Conservation (phyloP, 1,139 yeast genomes). For the Casaregolazyma suthepensis region DNA sequence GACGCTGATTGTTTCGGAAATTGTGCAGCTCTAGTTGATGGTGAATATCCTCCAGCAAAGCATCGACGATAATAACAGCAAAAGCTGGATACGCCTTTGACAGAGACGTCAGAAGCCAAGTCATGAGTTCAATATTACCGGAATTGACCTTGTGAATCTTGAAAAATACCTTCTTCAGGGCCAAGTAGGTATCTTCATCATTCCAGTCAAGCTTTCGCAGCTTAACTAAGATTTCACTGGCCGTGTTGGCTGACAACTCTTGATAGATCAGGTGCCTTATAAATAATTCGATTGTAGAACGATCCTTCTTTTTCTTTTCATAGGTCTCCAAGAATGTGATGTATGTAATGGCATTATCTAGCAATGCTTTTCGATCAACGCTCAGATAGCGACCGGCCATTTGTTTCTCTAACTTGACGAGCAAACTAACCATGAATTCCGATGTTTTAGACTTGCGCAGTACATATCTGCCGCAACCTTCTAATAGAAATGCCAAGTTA, state of each 20-base stretch:
- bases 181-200: constrained; percentile 37
- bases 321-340: constrained; percentile 51
- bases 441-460: constrained; percentile 56
- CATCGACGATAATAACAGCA: constrained; percentile 50
- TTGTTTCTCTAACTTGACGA: constrained; percentile 49
- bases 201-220: constrained; percentile 46
- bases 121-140: constrained; percentile 48
- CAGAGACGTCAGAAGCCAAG: constrained; percentile 42
- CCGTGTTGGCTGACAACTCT: constrained; percentile 42
- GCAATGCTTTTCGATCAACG: constrained; percentile 52
- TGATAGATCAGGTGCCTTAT: constrained; percentile 33
- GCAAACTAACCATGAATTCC: constrained; percentile 57
- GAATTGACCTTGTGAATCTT: constrained; percentile 59
- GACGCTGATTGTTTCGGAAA: constrained; percentile 51
- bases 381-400: constrained; percentile 47
- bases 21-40: constrained; percentile 64
- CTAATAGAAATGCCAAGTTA: constrained; percentile 49
- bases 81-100: constrained; percentile 38
- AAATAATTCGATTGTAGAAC: constrained; percentile 30
- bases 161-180: constrained; percentile 49
- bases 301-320: constrained; percentile 23
- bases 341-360: constrained; percentile 53
- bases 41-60: constrained; percentile 55
- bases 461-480: constrained; percentile 66
- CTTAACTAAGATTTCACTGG: constrained; percentile 35